Percentiles rank a stretch among this genome's conserved stretches.
phyloP scores from a whole-genome alignment of 441 rosid species.

The Adansonia grandidieri region DNA sequence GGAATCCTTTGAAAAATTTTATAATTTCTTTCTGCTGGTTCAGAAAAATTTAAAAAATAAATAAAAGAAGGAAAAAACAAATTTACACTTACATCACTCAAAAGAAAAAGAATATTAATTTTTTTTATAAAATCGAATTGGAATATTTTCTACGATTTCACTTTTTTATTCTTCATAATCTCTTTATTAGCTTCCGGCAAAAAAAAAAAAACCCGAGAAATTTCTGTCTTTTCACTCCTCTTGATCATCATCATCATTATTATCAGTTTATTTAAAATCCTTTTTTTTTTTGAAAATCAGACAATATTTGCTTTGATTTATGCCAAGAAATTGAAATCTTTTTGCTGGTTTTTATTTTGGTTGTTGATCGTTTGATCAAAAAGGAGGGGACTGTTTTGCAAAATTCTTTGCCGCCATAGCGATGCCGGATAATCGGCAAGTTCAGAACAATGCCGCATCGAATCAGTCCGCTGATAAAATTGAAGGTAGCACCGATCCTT shows the following conservation, averaged over 20 bases:
- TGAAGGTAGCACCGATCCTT: constrained; percentile 47
- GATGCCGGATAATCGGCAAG: constrained; percentile 70
- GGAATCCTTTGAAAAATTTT: background rate
- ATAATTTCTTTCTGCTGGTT: too few species aligned
- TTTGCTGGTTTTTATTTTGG: constrained; percentile 3
- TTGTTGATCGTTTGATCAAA: constrained; percentile 27
- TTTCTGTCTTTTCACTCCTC: background rate
- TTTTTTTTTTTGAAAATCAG: constrained; percentile 28
- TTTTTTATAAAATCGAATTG: constrained; percentile 27
- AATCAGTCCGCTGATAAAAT: constrained; percentile 60
- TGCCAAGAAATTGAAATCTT: background rate
- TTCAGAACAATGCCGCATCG: constrained; percentile 56
- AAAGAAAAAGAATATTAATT: constrained; percentile 25
- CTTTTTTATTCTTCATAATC: constrained; percentile 33
- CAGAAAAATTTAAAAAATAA: background rate
- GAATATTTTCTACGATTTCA: constrained; percentile 46
- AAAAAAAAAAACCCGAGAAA: background rate
- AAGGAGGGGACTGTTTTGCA: constrained; percentile 5
- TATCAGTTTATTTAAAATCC: constrained; percentile 21
- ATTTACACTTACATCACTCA: constrained; percentile 15
- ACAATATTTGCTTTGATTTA: constrained; percentile 19
- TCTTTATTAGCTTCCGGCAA: constrained; percentile 24
- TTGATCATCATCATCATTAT: background rate
- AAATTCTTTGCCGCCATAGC: constrained; percentile 36
- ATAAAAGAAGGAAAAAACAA: constrained; percentile 37